Conservation (phyloP, 352 stramenopile genomes). For the Halophytophthora polymorphica region DNA sequence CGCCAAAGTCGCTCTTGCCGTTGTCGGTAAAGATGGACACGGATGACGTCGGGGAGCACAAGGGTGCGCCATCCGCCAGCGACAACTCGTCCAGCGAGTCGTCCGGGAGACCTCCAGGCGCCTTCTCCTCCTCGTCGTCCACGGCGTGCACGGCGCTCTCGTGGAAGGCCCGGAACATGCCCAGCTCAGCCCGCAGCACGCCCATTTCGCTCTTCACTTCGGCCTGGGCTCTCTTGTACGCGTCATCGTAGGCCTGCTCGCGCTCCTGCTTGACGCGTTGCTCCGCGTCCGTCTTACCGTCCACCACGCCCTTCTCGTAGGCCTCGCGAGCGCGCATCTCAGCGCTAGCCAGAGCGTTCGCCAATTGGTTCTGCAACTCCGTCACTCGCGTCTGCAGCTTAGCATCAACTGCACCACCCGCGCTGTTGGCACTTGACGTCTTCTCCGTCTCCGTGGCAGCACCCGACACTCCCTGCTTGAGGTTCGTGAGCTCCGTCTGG, state of each 20-base stretch:
- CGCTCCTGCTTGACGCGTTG: constrained; percentile 30
- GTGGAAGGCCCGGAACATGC: constrained; percentile 46
- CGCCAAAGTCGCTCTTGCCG: constrained; percentile 28
- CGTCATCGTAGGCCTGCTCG: constrained; percentile 27
- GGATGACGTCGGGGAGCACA: constrained; percentile 39
- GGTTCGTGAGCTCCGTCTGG: constrained; percentile 47
- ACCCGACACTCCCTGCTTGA: constrained; percentile 31
- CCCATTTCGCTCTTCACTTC: constrained; percentile 39
- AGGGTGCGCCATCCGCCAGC: constrained; percentile 27
- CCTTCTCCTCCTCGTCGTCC: constrained; percentile 19
- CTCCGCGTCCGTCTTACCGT: constrained; percentile 35
- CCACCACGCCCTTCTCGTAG: constrained; percentile 40
- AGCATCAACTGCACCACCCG: constrained; percentile 9
- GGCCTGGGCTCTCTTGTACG: constrained; percentile 33
- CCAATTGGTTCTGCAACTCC: constrained; percentile 33
- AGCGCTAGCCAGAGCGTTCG: constrained; percentile 26
- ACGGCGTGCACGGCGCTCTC: constrained; percentile 34
- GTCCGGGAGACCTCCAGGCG: constrained; percentile 14
- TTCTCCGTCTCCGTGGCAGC: constrained; percentile 8
- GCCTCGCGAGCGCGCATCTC: constrained; percentile 33
- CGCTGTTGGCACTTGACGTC: neutral
- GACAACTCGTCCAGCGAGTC: constrained; percentile 38
- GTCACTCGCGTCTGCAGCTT: constrained; percentile 33
- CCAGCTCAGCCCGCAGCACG: constrained; percentile 40
- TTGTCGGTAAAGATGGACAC: constrained; percentile 46